phyloP scores from a whole-genome alignment of 2,329 filamentous ascomycete genomes.

The Sclerotinia sclerotiorum region DNA sequence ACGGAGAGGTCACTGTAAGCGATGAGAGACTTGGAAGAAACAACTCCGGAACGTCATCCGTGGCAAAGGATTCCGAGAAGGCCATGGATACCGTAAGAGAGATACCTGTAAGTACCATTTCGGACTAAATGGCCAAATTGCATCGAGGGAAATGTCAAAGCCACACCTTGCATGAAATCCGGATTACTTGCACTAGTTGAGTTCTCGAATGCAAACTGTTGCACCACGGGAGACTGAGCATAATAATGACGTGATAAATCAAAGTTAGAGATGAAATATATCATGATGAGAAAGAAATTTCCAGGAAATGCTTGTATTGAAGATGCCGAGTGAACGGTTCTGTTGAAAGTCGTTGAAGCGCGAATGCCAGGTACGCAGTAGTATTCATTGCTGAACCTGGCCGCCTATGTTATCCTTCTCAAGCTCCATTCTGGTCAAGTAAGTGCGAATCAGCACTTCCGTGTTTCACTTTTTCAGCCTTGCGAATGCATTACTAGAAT shows the following conservation, averaged over 20 bases:
- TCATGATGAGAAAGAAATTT: not conserved
- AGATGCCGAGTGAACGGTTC: not conserved
- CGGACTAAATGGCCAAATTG: slow-evolving; percentile 13
- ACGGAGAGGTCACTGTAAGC: not conserved
- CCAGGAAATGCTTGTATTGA: not conserved
- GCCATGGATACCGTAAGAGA: slow-evolving; percentile 17
- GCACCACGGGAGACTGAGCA: not conserved
- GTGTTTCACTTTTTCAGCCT: not conserved
- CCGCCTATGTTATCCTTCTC: not conserved
- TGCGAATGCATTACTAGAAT: not conserved
- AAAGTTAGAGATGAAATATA: not conserved
- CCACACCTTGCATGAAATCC: not conserved
- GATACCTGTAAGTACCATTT: slow-evolving; percentile 24
- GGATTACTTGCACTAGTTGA: not conserved
- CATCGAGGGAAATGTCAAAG: not conserved
- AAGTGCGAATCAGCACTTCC: not conserved
- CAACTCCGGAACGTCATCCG: slow-evolving; percentile 3
- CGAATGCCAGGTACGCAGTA: not conserved
- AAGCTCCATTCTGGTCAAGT: not conserved
- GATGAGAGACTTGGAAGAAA: not conserved
- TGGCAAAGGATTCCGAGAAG: slow-evolving; percentile 23
- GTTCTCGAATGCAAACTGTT: not conserved
- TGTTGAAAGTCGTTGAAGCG: not conserved
- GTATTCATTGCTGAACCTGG: not conserved
- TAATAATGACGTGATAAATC: not conserved